These are phyloP conservation scores for Eucalyptus pumila DNA, from an alignment of 345 rosid genomes.

Conservation along the genomic window DNA sequence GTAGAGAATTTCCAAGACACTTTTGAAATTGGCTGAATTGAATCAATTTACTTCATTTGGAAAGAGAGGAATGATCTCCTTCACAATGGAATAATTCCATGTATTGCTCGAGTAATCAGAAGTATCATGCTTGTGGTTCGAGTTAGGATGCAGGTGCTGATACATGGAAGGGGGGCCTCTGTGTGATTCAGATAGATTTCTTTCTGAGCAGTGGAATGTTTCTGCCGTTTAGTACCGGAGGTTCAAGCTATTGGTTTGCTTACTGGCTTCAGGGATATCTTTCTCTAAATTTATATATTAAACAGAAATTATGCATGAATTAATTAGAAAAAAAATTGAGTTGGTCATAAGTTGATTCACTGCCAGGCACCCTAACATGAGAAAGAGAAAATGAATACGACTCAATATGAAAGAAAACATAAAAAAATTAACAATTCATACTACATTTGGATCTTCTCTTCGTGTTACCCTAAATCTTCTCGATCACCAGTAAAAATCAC, in stretches of 20 bases:
- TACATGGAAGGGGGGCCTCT: neutral
- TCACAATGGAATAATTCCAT: neutral
- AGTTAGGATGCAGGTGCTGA: neutral
- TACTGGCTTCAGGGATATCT: no score
- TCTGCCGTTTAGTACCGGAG: no score
- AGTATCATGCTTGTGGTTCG: neutral
- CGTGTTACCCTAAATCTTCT: neutral
- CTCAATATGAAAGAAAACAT: no score
- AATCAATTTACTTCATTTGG: neutral
- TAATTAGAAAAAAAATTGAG: no score
- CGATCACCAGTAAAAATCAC: neutral
- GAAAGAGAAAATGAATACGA: neutral
- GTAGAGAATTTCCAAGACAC: neutral
- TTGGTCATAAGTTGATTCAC: no score
- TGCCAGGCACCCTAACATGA: no score
- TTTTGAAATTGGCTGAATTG: neutral
- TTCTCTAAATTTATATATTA: no score
- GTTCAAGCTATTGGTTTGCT: no score
- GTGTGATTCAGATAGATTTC: neutral
- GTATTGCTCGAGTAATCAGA: neutral
- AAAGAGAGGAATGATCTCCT: neutral
- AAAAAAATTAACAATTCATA: neutral
- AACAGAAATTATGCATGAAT: no score
- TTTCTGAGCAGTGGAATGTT: neutral
- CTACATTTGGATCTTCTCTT: neutral